phyloP scores from a whole-genome alignment of 306 rosid species.

The cucumber (Cucumis sativus) region Cucumber_9930_V3 NC_026660.2:18460501-18461000 shows the following conservation, averaged over 20 bases:
- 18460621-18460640: not conserved
- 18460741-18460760: not conserved
- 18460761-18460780: not conserved
- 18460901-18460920: constrained; percentile 73
- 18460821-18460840: not conserved
- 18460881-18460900: constrained; percentile 66
- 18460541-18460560: not conserved
- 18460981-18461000: constrained; percentile 28
- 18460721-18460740: not conserved
- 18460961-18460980: constrained; percentile 84
- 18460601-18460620: not conserved
- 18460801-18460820: not conserved
- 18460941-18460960: constrained; percentile 84
- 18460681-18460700: not conserved
- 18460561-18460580: not conserved
- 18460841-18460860: not conserved
- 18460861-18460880: constrained; percentile 8
- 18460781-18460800: not conserved
- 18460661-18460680: not conserved
- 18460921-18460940: constrained; percentile 46
- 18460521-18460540: not conserved
- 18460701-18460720: not conserved
- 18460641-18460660: not conserved
- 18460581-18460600: not conserved
- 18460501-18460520: constrained; percentile 78